Base-by-base conservation (phyloP, 2,329 filamentous ascomycete genomes). In the Fusarium subglutinans region DNA sequence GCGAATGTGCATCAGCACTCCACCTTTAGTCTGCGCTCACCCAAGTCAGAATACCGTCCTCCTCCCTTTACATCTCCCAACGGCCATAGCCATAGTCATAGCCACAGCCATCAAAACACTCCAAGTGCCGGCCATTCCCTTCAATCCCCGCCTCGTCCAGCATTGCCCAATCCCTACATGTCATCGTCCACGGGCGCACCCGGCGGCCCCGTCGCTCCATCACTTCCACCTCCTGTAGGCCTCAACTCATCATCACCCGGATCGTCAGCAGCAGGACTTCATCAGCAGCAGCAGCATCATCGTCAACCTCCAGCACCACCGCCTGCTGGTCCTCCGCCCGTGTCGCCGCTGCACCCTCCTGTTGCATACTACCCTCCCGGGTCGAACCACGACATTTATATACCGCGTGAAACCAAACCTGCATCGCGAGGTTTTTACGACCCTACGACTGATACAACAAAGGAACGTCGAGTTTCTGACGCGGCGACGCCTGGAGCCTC, bases 371-470 rank as follows among this genome's bases (percentile, higher is more conserved):
- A 86, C 66, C 79, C 68, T 63, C 77, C 62, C 48, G 57, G 81
- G 73, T 72, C 82, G 67, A 69, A 72, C 33, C 53, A 69, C 64
- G 77, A 78, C 67, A 63, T 74, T 68, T 82, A 82, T 69, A n/a
- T 79, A 79, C 64, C 77, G 53, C 84, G 81, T 79, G 83, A 84
- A 60, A 60, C 58, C 24, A 84, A 85, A 78, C 77, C 82, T 61
- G 78, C 80, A 22, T 80, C 82, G 63, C 81, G 86, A 77, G 84
- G 85, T 79, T 88, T 87, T 81, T 89, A 89, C 82, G 87, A 89
- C 75, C 87, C 87, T 22, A 85, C 85, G 48, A 87, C 85, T 48
- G 87, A 89, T 81, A 84, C 83, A 69, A 85, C 83, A 55, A 84
- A 82, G 70, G 85, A 86, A 78, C 86, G 84, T 76, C 82, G 81